A percentile compares a stretch with the other conserved stretches of the same genome.
Conservation (phyloP, 352 stramenopile genomes). For the Proteromonas lacertae region DNA sequence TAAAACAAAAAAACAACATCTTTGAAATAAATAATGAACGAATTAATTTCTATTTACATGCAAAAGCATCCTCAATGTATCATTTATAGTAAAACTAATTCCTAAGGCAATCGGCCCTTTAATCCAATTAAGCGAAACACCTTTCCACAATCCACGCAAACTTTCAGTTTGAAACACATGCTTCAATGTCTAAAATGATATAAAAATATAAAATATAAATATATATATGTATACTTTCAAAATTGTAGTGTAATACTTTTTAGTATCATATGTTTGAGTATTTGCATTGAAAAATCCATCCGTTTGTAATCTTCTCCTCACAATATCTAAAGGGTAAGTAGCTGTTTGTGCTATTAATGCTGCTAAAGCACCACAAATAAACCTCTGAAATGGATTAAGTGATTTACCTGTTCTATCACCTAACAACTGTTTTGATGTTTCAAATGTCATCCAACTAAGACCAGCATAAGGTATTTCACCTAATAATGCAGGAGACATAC, state of each 20-base stretch:
- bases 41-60: too few species aligned
- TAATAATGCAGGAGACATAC: background rate
- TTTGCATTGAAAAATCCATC: too few species aligned
- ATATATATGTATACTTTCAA: too few species aligned
- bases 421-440: background rate
- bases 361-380: background rate
- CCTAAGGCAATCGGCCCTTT: constrained; percentile 1
- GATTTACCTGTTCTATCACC: background rate
- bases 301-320: background rate
- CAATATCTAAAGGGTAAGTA: constrained; percentile 1
- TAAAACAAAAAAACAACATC: too few species aligned
- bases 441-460: background rate
- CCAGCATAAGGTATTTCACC: constrained; percentile 1
- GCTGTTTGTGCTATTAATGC: background rate
- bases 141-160: background rate
- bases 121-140: constrained; percentile 1
- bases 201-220: too few species aligned
- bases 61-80: too few species aligned
- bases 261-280: too few species aligned
- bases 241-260: too few species aligned
- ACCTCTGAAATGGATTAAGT: background rate
- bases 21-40: too few species aligned
- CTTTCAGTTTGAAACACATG: background rate
- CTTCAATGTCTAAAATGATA: too few species aligned
- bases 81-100: background rate